These are phyloP conservation scores for Sporothrix phasma DNA, from an alignment of 2,329 filamentous ascomycete genomes.

Conservation along the genomic window DNA sequence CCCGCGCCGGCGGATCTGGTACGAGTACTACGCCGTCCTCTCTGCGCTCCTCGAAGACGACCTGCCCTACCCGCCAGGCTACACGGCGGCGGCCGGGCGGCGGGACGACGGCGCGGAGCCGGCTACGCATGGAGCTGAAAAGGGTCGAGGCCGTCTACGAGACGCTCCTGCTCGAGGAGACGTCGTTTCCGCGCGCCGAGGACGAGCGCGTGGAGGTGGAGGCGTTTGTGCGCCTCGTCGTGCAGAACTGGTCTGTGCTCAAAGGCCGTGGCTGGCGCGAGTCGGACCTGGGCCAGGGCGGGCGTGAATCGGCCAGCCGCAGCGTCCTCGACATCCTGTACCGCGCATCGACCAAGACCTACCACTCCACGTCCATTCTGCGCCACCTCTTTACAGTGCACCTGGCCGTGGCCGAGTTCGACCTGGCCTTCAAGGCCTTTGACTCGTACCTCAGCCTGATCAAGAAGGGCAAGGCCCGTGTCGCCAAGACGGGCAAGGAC, in stretches of 20 bases:
- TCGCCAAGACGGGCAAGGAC: conserved; percentile 63
- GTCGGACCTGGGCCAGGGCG: conserved; percentile 69
- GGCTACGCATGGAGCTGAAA: conserved; percentile 68
- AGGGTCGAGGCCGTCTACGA: conserved; percentile 73
- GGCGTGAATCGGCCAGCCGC: conserved; percentile 63
- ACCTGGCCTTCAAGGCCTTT: conserved; percentile 81
- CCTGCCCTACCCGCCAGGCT: conserved; percentile 47
- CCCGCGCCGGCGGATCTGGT: conserved; percentile 64
- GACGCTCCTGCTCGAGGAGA: conserved; percentile 64
- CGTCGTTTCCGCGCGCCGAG: conserved; percentile 73
- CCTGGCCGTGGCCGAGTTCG: conserved; percentile 78
- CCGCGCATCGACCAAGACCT: conserved; percentile 82
- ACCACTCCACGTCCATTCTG: conserved; percentile 84
- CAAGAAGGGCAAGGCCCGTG: conserved; percentile 71
- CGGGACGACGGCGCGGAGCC: conserved; percentile 43
- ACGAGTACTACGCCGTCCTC: conserved; percentile 70
- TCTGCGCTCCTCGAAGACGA: conserved; percentile 64
- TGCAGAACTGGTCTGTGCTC: conserved; percentile 76
- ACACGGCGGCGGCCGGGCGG: conserved; percentile 29
- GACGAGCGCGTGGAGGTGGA: conserved; percentile 73
- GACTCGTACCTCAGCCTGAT: conserved; percentile 88
- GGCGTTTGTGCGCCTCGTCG: conserved; percentile 65
- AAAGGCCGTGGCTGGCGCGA: conserved; percentile 74
- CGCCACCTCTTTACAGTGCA: conserved; percentile 83
- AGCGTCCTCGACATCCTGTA: conserved; percentile 82